Base-by-base conservation (phyloP, 2,329 filamentous ascomycete genomes). In the Fusarium annulatum region DNA sequence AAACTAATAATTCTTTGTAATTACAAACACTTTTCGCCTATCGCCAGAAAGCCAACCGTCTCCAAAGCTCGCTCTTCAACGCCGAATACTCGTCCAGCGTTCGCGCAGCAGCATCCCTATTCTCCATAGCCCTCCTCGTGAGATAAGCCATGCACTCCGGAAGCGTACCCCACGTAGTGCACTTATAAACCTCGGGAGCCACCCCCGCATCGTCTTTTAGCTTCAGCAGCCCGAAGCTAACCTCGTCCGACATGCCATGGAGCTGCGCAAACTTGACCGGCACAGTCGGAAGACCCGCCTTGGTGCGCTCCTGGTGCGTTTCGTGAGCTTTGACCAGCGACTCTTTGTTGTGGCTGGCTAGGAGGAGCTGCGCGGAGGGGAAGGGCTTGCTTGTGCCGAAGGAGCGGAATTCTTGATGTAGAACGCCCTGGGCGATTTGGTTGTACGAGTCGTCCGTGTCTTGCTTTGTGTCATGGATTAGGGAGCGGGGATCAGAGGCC, bases 161-260 rank as follows among this genome's bases (percentile, higher is more conserved):
- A 49, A 84, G 51, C 5, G 74, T 81, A 12, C 83, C 83, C 83
- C 83, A 84, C 4, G 81, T 84, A 34, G 80, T 80, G 61, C 82
- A 84, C 72, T 84, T 84, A 72, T 79, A 84, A 4, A 84, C 83
- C 23, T 80, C 78, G 0, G 81, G 80, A 2, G 70, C 68, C 16
- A 66, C 55, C 46, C 63, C 66, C 21, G 66, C 69, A 3, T 75
- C 76, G 15, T 74, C 69, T 68, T 82, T 82, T 33, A 78, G 64
- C 42, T 85, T 82, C 15, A 89, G 80, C 1, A 89, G 80, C 9
- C 82, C 80, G 75, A 87, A 87, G 59, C 84, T 86, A 42, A 90
- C 85, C 69, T 88, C 86, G 64, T 90, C 88, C 7, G 88, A 86
- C 88, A 90, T 90, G 33, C 88, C 88, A 57, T 88, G 85, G 1